A percentile compares a stretch with the other conserved stretches of the same genome.
phyloP scores from a whole-genome alignment of 139 green algal genomes.

The Chlorella sp. region DNA sequence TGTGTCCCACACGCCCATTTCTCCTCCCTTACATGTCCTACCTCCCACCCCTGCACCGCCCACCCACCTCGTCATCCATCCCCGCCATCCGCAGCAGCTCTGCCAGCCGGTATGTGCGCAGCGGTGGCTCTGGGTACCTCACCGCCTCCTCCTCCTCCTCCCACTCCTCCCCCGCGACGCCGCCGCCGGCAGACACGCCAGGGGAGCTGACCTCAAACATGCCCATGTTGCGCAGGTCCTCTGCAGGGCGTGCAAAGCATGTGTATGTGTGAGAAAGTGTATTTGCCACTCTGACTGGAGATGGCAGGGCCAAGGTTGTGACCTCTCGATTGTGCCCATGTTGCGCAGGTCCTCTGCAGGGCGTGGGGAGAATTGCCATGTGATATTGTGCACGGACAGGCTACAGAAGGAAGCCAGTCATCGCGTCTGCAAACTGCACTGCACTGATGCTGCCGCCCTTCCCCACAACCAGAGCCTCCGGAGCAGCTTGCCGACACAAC shows the following conservation, averaged over 20 bases:
- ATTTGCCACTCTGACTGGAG: no score
- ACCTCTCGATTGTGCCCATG: neutral
- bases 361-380: no score
- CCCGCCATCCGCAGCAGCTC: constrained; percentile 68
- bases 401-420: no score
- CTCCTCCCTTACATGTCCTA: no score
- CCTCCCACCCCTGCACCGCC: constrained; percentile 24
- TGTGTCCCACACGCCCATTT: no score
- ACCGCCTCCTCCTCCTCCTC: neutral
- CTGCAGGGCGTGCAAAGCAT: neutral
- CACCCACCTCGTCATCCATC: constrained; percentile 45
- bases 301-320: neutral
- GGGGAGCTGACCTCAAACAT: neutral
- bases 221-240: constrained; percentile 21
- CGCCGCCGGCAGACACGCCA: neutral
- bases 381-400: no score
- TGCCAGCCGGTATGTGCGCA: constrained; percentile 45
- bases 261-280: no score
- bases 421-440: no score
- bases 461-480: no score
- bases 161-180: neutral
- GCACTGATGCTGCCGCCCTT: no score
- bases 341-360: no score
- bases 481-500: no score
- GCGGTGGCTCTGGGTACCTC: constrained; percentile 48